Conservation (phyloP, 805 yeast genomes). For the Ogataea parapolymorpha region DNA sequence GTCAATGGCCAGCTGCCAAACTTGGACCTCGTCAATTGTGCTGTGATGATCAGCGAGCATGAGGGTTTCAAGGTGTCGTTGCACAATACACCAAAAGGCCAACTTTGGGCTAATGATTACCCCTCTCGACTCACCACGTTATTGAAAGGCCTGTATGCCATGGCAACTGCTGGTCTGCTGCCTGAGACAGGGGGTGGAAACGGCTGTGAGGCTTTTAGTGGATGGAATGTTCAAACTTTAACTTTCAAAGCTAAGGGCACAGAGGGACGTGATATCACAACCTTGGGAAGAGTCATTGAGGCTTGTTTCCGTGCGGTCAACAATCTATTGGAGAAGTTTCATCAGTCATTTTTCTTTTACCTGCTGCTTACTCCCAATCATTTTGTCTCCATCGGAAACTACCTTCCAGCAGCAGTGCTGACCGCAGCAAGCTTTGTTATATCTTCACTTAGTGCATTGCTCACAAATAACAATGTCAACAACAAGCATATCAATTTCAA, state of each 20-base stretch:
- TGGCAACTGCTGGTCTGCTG: constrained; percentile 66
- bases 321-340: constrained; percentile 90
- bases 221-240: constrained; percentile 92
- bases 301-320: constrained; percentile 85
- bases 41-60: constrained; percentile 66
- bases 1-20: constrained; percentile 95
- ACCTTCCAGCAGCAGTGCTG: constrained; percentile 79
- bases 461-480: constrained; percentile 41
- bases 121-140: constrained; percentile 56
- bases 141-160: constrained; percentile 59
- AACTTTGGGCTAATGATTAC: constrained; percentile 47
- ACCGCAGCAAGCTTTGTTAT: constrained; percentile 67
- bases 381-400: constrained; percentile 92
- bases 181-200: constrained; percentile 33
- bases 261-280: constrained; percentile 74
- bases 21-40: constrained; percentile 82
- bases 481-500: constrained; percentile 6
- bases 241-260: constrained; percentile 62
- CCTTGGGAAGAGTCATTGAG: constrained; percentile 87
- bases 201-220: constrained; percentile 90
- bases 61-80: constrained; percentile 71
- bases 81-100: constrained; percentile 52
- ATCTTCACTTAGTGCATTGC: constrained; percentile 56
- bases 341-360: constrained; percentile 94
- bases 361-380: constrained; percentile 69